Conservation (phyloP, 257 asterid genomes). For the Eustoma russellianum region DNA sequence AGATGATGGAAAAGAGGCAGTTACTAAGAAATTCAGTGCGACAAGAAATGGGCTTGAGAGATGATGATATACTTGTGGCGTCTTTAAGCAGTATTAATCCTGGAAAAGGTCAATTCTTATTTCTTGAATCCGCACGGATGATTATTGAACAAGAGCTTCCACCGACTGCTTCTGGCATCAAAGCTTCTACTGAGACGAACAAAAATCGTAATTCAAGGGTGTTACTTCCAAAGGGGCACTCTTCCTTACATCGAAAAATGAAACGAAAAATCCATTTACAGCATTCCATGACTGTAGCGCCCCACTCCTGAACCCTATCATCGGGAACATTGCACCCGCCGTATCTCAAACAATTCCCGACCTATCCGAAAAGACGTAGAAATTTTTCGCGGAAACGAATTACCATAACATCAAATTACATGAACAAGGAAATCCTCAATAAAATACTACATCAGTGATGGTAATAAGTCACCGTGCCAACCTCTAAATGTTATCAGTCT, state of each 20-base stretch:
- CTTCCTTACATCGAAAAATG: too few species aligned
- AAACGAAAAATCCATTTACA: not conserved
- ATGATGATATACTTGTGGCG: conserved; percentile 63
- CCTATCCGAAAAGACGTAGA: too few species aligned
- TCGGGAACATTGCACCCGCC: too few species aligned
- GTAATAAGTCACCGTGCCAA: too few species aligned
- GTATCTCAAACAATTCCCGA: too few species aligned
- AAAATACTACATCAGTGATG: too few species aligned
- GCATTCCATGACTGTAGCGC: too few species aligned
- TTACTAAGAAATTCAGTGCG: conserved; percentile 56
- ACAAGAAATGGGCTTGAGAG: conserved; percentile 78
- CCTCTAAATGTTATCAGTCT: too few species aligned
- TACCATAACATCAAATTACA: too few species aligned
- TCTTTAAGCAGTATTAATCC: conserved; percentile 90
- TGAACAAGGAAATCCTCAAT: too few species aligned
- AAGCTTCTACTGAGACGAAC: conserved; percentile 14
- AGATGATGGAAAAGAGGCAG: conserved; percentile 64
- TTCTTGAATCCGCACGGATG: conserved; percentile 68
- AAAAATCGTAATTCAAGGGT: conserved; percentile 4
- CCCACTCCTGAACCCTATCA: too few species aligned
- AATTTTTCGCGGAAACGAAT: too few species aligned
- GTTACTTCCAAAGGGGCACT: conserved; percentile 3
- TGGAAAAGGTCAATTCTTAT: conserved; percentile 85
- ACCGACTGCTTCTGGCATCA: conserved; percentile 19
- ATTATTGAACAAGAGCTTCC: conserved; percentile 34